These are phyloP conservation scores for Clonostachys sp. DNA, from an alignment of 2,329 filamentous ascomycete genomes.

Conservation along the genomic window DNA sequence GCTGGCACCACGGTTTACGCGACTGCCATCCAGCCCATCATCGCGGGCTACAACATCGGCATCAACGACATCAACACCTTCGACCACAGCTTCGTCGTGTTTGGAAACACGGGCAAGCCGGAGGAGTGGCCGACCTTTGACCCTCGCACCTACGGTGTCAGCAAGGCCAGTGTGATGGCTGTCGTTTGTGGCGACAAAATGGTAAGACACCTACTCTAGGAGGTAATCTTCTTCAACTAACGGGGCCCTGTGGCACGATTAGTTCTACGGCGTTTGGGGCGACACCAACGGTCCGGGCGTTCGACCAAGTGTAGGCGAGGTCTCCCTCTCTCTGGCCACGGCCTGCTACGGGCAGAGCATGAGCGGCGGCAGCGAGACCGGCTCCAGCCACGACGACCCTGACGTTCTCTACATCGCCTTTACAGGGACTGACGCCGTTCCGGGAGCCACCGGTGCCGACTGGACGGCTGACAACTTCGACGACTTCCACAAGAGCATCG, in stretches of 20 bases:
- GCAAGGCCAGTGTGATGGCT: constrained; percentile 47
- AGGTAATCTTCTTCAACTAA: neutral
- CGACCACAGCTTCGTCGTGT: constrained; percentile 48
- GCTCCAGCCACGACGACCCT: constrained; percentile 34
- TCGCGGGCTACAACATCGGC: constrained; percentile 26
- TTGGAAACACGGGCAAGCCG: constrained; percentile 38
- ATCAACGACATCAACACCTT: constrained; percentile 42
- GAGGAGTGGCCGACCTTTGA: constrained; percentile 28
- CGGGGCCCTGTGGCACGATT: neutral
- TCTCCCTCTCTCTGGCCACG: constrained; percentile 51
- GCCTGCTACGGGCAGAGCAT: constrained; percentile 23
- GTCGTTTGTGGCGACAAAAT: constrained; percentile 47
- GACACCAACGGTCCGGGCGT: constrained; percentile 52
- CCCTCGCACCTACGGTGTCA: constrained; percentile 31
- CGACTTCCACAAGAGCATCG: constrained; percentile 44
- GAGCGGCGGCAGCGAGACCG: constrained; percentile 35
- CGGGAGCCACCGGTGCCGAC: constrained; percentile 41
- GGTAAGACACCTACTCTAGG: constrained; percentile 12
- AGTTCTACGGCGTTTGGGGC: constrained; percentile 53
- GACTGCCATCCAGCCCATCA: constrained; percentile 36
- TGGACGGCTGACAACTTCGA: constrained; percentile 42
- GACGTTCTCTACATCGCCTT: constrained; percentile 60
- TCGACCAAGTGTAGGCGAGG: constrained; percentile 47
- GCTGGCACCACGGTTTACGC: constrained; percentile 31
- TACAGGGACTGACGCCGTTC: constrained; percentile 45